These are phyloP conservation scores for Coniella vitis DNA, from an alignment of 2,329 filamentous ascomycete genomes.

Conservation along the genomic window DNA sequence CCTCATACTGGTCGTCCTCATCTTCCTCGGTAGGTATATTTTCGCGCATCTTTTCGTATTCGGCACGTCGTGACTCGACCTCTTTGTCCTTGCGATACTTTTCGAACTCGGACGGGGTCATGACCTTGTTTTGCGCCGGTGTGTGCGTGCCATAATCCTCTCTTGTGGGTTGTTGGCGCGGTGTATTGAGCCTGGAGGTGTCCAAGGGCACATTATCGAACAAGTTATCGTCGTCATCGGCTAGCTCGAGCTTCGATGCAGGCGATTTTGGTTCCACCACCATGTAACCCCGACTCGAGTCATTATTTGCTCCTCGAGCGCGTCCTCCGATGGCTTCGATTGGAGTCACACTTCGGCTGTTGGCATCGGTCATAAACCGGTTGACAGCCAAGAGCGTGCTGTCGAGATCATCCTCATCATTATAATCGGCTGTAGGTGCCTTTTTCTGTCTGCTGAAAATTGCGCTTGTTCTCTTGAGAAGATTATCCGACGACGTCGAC, in stretches of 20 bases:
- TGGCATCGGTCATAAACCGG: conserved; percentile 32
- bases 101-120: conserved; percentile 86
- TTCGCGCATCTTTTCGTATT: conserved; percentile 38
- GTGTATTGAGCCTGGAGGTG: conserved; percentile 29
- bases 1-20: conserved; percentile 58
- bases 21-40: conserved; percentile 47
- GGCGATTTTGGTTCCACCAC: conserved; percentile 26
- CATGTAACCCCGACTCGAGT: conserved; percentile 20
- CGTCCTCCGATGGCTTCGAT: conserved; percentile 19
- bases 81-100: conserved; percentile 70
- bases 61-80: conserved; percentile 30
- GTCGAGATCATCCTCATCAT: conserved; percentile 44
- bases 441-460: conserved; percentile 22
- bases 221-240: conserved; percentile 46
- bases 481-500: conserved; percentile 27
- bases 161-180: conserved; percentile 30
- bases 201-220: conserved; percentile 39
- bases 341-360: conserved; percentile 20
- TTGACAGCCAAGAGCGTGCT: conserved; percentile 42
- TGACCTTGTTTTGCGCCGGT: conserved; percentile 63
- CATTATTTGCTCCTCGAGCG: conserved; percentile 36
- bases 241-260: conserved; percentile 25
- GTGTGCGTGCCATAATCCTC: conserved; percentile 1
- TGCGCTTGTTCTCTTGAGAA: conserved; percentile 23
- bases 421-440: conserved; percentile 17